These are phyloP conservation scores for Scorias spongiosa DNA, from an alignment of 2,329 filamentous ascomycete species.

Conservation along the genomic window DNA sequence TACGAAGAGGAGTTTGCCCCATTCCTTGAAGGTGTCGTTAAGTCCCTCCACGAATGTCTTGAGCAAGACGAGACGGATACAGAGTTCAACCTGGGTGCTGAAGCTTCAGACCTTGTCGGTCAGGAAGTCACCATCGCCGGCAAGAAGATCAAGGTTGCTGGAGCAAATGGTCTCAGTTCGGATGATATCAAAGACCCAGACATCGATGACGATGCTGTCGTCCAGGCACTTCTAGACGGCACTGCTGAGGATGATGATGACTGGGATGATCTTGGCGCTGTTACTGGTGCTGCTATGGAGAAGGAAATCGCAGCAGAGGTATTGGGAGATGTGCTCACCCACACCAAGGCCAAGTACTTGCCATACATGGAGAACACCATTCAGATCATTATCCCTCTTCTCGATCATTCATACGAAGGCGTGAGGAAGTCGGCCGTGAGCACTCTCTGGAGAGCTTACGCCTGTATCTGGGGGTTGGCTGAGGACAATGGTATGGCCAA, in stretches of 20 bases:
- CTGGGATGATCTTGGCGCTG: slow-evolving; percentile 68
- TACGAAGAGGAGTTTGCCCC: slow-evolving; percentile 73
- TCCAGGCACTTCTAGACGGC: slow-evolving; percentile 31
- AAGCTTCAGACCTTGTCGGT: slow-evolving; percentile 58
- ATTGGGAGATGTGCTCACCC: slow-evolving; percentile 77
- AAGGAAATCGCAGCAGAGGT: slow-evolving; percentile 97
- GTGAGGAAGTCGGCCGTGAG: slow-evolving; percentile 83
- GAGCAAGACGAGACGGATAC: slow-evolving; percentile 78
- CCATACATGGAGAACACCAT: slow-evolving; percentile 83
- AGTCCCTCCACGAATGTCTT: slow-evolving; percentile 68
- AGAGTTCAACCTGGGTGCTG: slow-evolving; percentile 59
- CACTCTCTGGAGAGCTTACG: slow-evolving; percentile 86
- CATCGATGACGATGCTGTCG: slow-evolving; percentile 43
- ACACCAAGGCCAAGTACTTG: slow-evolving; percentile 65
- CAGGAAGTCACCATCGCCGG: slow-evolving; percentile 64
- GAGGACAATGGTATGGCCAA: slow-evolving; percentile 65
- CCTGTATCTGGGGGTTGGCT: slow-evolving; percentile 75
- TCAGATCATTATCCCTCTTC: slow-evolving; percentile 62
- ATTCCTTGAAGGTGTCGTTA: slow-evolving; percentile 63
- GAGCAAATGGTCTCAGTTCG: slow-evolving; percentile 25
- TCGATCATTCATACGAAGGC: slow-evolving; percentile 82
- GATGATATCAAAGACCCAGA: slow-evolving; percentile 40
- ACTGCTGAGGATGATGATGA: slow-evolving; percentile 65
- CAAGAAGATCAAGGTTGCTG: slow-evolving; percentile 71
- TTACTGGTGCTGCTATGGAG: slow-evolving; percentile 81